Evolutionary conservation across 2,329 filamentous ascomycete species (phyloP).

Genomic region (Aspergillus sclerotialis): DNA sequence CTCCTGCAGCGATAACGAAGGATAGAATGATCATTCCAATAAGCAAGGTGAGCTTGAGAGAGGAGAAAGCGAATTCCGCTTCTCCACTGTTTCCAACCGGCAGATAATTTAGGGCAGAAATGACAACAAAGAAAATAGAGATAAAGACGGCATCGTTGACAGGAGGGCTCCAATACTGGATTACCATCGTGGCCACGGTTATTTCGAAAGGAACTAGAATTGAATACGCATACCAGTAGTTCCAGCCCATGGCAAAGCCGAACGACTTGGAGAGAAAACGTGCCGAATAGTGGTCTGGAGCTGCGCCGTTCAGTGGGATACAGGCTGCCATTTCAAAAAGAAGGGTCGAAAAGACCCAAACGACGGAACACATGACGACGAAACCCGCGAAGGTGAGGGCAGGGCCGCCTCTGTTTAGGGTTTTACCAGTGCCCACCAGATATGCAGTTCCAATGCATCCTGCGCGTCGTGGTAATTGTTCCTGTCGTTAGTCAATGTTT

Average conservation of each 20-base stretch:
- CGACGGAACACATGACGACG: slow-evolving; percentile 54
- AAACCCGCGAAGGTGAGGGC: slow-evolving; percentile 18
- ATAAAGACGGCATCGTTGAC: slow-evolving; percentile 51
- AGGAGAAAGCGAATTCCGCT: slow-evolving; percentile 17
- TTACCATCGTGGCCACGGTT: slow-evolving; percentile 48
- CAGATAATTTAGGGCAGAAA: slow-evolving; percentile 48
- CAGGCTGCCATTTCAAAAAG: slow-evolving; percentile 2
- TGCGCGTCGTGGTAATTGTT: neutral
- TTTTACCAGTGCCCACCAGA: neutral
- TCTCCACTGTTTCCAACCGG: slow-evolving; percentile 44
- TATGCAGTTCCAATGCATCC: neutral
- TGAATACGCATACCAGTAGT: slow-evolving; percentile 76
- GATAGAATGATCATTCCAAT: slow-evolving; percentile 20
- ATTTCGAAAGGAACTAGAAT: slow-evolving; percentile 76
- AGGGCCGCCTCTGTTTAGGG: neutral
- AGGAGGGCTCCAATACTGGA: slow-evolving; percentile 45
- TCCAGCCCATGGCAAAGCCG: slow-evolving; percentile 41
- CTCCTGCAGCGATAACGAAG: slow-evolving; percentile 28
- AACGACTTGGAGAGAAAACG: slow-evolving; percentile 58
- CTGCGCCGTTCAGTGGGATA: slow-evolving; percentile 3
- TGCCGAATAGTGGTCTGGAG: slow-evolving; percentile 39
- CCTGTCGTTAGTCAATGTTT: neutral
- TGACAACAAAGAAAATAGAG: slow-evolving; percentile 47
- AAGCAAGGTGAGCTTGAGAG: slow-evolving; percentile 18
- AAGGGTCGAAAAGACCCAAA: slow-evolving; percentile 54